These are phyloP conservation scores for Setaria italica DNA, from an alignment of 202 grass and related monocot genomes.

Conservation along the genomic window DNA sequence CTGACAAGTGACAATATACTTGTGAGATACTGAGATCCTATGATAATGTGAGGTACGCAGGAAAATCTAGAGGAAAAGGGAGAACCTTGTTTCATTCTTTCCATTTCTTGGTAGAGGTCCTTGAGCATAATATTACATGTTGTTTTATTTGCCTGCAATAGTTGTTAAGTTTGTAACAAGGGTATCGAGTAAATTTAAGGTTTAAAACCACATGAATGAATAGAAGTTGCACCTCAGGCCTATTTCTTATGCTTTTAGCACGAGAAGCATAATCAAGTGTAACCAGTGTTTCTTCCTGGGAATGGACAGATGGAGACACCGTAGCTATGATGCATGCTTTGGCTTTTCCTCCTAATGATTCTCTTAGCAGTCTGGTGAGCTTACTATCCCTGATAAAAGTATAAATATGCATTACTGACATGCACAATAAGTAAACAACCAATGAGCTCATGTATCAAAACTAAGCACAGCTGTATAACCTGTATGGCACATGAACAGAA, in stretches of 20 bases:
- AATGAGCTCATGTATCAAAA: background rate
- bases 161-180: slow-evolving; percentile 39
- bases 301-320: slow-evolving; percentile 75
- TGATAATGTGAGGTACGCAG: slow-evolving; percentile 33
- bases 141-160: slow-evolving; percentile 80
- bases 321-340: slow-evolving; percentile 97
- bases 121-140: slow-evolving; percentile 72
- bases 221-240: slow-evolving; percentile 73
- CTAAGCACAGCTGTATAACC: slow-evolving; percentile 48
- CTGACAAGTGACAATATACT: slow-evolving; percentile 61
- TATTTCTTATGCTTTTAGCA: slow-evolving; percentile 91
- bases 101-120: slow-evolving; percentile 84
- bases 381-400: slow-evolving; percentile 86
- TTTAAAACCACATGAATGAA: background rate
- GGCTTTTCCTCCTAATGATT: slow-evolving; percentile 95
- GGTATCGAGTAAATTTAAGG: slow-evolving; percentile 21
- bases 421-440: background rate
- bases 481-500: slow-evolving; percentile 87
- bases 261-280: slow-evolving; percentile 95
- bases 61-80: slow-evolving; percentile 33
- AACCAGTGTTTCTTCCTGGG: slow-evolving; percentile 81
- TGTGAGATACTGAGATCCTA: slow-evolving; percentile 45
- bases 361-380: slow-evolving; percentile 84
- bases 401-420: slow-evolving; percentile 40
- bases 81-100: slow-evolving; percentile 90